Conservation (phyloP, 257 asterid species). For the Nyctanthes arbortristis region DNA sequence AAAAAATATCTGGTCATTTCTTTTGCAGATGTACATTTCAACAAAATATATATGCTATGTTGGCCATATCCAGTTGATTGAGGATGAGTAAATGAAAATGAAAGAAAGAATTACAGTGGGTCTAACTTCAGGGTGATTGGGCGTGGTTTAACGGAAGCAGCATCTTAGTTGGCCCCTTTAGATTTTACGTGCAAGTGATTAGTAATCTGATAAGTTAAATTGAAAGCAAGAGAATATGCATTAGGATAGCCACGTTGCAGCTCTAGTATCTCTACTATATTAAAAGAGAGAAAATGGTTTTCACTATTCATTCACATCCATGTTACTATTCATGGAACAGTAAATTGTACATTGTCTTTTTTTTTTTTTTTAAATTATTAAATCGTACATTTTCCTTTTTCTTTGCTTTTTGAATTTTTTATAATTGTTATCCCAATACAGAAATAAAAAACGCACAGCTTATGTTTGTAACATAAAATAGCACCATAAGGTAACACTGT, state of each 20-base stretch:
- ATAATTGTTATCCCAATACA: too few species aligned
- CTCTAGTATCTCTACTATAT: too few species aligned
- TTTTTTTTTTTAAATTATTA: too few species aligned
- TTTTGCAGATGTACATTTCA: background rate
- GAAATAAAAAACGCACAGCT: too few species aligned
- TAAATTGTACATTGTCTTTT: too few species aligned
- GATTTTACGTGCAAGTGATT: background rate
- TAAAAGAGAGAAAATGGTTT: too few species aligned
- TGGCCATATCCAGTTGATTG: constrained; percentile 7
- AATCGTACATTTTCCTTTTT: too few species aligned
- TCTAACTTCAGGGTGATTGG: background rate
- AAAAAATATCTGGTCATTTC: background rate
- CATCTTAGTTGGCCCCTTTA: background rate
- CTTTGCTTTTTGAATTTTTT: too few species aligned
- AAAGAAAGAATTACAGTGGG: background rate
- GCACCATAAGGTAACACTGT: too few species aligned
- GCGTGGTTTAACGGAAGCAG: background rate
- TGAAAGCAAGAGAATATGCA: background rate
- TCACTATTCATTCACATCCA: too few species aligned
- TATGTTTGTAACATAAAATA: too few species aligned
- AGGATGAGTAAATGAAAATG: constrained; percentile 12
- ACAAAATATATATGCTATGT: background rate
- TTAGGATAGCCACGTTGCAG: background rate
- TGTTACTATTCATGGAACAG: too few species aligned
- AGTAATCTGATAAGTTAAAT: background rate